Evolutionary conservation across 331 rosid species (phyloP), one percentile per base, ranked within the genome.

Genomic region (Erythrophleum ivorense): DNA sequence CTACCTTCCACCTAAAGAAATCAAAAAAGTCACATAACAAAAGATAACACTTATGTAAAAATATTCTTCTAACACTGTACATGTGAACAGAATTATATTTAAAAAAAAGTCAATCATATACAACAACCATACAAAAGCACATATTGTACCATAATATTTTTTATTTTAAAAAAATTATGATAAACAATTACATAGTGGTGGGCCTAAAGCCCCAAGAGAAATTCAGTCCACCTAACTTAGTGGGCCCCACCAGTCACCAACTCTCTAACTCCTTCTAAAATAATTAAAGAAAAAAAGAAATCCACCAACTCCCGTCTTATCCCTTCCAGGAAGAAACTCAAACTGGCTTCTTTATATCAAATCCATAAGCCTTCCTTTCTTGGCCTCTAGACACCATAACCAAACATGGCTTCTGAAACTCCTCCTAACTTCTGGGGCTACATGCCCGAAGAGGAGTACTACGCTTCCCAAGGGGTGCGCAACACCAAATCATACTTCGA

Each of bases 361-460:
- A 33, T 0, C 48, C 48, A 6, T 1, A 6, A 9, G 0, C 0
- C 71, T 34, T 3, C 72, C 43, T 63, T 31, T 18, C 43, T 63
- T 33, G 31, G 9, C 41, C 41, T 63, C 43, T 13, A 5, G 9
- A 3, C 16, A 5, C 7, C 40, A 36, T 36, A 2, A 36, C 5
- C 31, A 29, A 7, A 6, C 40, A 70, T 70, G 75, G 38, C 75
- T 10, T 2, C 58, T 24, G 66, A 60, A 33, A 31, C 85, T 41
- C 88, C 92, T 6, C 85, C 84, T 0, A 95, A 95, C 58, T 95
- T 90, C 88, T 95, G 99, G 99, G 99, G 99, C 52, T 2, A 82
- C 84, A 80, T 57, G 80, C 91, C 98, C 0, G 96, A 91, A 81
- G 98, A 95, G 21, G 98, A 93, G 55, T 95, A 90, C 90, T 95